phyloP scores from a whole-genome alignment of 2,329 filamentous ascomycete species.

The Uncinocarpus reesii region DNA sequence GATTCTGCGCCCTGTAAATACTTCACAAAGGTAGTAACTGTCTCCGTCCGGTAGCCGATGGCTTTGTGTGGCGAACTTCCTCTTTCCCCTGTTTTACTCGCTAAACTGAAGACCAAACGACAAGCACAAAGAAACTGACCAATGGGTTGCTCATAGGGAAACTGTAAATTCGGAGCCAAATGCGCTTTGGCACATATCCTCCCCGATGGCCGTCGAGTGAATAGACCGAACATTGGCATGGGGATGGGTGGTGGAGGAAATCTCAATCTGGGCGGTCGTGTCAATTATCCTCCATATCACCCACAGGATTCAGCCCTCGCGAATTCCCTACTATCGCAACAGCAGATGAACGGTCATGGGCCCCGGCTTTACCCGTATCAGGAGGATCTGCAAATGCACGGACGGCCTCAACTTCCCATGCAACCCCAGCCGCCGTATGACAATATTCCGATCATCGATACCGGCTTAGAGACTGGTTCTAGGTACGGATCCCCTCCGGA shows the following conservation, averaged over 20 bases:
- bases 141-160: slow-evolving; percentile 52
- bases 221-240: slow-evolving; percentile 50
- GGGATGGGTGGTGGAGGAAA: slow-evolving; percentile 46
- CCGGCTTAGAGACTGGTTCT: slow-evolving; percentile 48
- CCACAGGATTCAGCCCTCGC: slow-evolving; percentile 63
- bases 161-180: slow-evolving; percentile 97
- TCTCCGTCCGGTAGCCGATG: not conserved
- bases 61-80: not conserved
- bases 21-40: slow-evolving; percentile 75
- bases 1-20: slow-evolving; percentile 94
- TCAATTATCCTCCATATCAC: slow-evolving; percentile 53
- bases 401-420: slow-evolving; percentile 32
- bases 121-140: slow-evolving; percentile 1
- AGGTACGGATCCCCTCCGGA: slow-evolving; percentile 78
- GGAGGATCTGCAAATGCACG: slow-evolving; percentile 35
- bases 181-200: slow-evolving; percentile 95
- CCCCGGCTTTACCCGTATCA: slow-evolving; percentile 33
- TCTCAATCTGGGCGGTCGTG: slow-evolving; percentile 56
- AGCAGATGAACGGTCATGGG: slow-evolving; percentile 46
- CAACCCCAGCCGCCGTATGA: slow-evolving; percentile 32
- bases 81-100: not conserved
- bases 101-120: not conserved
- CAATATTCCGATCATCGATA: slow-evolving; percentile 47
- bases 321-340: slow-evolving; percentile 55
- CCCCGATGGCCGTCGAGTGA: slow-evolving; percentile 84